Percentiles rank a stretch among this genome's conserved stretches.
Conservation (phyloP, 768 basidiomycete species). For the Boletus eberwhitei region DNA sequence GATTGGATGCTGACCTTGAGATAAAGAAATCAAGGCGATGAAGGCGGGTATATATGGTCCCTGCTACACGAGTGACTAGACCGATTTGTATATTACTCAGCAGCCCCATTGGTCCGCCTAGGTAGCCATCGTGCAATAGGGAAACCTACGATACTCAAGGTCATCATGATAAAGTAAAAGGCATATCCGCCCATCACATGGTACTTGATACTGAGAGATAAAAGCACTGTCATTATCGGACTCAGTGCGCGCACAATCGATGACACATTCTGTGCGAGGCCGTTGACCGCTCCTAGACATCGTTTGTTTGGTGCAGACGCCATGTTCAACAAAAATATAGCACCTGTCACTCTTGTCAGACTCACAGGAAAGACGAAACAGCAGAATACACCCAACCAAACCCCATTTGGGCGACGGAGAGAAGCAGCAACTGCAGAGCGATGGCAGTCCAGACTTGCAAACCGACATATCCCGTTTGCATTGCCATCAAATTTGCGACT, state of each 20-base stretch:
- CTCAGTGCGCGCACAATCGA: constrained; percentile 22
- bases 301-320: constrained; percentile 56
- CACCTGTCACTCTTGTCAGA: neutral
- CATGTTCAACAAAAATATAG: neutral
- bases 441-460: neutral
- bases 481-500: neutral
- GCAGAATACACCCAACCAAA: neutral
- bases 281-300: constrained; percentile 63
- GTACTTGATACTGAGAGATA: constrained; percentile 27
- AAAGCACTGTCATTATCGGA: constrained; percentile 27
- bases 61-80: neutral
- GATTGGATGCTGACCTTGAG: neutral
- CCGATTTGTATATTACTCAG: neutral
- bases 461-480: neutral
- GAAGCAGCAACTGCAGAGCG: neutral
- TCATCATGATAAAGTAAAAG: constrained; percentile 21
- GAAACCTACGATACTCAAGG: neutral
- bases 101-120: neutral
- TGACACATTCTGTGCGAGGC: constrained; percentile 26
- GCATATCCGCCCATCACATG: constrained; percentile 28
- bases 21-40: constrained; percentile 18
- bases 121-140: neutral
- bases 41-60: constrained; percentile 9
- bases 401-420: neutral
- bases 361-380: neutral